A percentile compares a stretch with the other conserved stretches of the same genome.
Evolutionary conservation across 2,329 filamentous ascomycete genomes (phyloP).

Genomic region (Trichoderma endophyticum): DNA sequence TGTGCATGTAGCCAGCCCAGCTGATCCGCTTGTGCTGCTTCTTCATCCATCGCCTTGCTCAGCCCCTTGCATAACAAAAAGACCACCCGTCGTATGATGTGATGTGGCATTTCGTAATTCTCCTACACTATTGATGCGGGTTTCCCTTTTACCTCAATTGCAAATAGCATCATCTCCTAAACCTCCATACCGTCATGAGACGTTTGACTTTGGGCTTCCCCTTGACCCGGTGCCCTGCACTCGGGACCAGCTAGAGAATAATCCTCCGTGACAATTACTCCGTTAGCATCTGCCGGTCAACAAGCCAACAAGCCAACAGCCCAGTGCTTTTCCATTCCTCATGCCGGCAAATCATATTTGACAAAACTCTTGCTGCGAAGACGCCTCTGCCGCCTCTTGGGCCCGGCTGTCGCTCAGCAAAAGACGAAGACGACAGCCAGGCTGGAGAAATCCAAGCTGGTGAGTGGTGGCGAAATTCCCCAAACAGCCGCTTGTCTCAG

Average conservation of each 20-base stretch:
- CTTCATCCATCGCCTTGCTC: background rate
- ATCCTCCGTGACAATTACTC: background rate
- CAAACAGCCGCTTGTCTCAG: background rate
- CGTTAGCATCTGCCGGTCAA: background rate
- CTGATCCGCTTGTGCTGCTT: background rate
- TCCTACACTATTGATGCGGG: background rate
- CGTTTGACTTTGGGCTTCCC: background rate
- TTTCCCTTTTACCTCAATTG: background rate
- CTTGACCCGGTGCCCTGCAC: background rate
- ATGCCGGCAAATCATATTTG: background rate
- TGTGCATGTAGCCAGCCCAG: background rate
- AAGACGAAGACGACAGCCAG: background rate
- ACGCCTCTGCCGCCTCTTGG: slow-evolving; percentile 5
- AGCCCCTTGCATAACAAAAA: background rate
- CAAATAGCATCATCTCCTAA: background rate
- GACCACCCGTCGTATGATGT: background rate
- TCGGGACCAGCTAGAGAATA: background rate
- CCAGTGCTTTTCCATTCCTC: background rate
- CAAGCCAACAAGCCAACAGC: background rate
- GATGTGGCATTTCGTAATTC: background rate
- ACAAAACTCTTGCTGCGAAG: background rate
- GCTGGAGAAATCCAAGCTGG: background rate
- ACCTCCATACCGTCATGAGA: background rate
- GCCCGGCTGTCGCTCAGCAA: background rate
- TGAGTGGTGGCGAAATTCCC: background rate